Evolutionary conservation across 768 basidiomycete species (phyloP).

Genomic region (Trametes cubensis): DNA sequence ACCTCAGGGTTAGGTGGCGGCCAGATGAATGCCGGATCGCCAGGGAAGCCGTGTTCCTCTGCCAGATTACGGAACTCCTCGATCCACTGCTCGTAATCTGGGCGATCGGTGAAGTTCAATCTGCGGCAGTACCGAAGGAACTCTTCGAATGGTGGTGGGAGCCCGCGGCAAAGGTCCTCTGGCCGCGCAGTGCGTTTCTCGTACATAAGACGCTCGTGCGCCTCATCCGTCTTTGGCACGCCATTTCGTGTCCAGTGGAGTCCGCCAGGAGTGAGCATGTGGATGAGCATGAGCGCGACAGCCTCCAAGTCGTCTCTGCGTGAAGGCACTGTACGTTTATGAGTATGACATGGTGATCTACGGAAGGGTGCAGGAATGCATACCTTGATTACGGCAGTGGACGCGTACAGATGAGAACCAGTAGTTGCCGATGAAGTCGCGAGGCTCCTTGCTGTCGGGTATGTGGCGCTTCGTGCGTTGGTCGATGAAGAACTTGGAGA

Average conservation of each 20-base stretch:
- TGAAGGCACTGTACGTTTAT: conserved; percentile 59
- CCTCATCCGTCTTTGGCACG: conserved; percentile 69
- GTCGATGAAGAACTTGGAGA: conserved; percentile 79
- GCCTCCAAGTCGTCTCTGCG: conserved; percentile 82
- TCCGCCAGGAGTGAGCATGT: conserved; percentile 75
- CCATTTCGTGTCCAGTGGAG: conserved; percentile 80
- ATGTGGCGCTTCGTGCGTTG: conserved; percentile 67
- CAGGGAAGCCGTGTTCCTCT: conserved; percentile 56
- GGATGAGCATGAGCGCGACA: conserved; percentile 76
- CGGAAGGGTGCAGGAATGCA: conserved; percentile 2
- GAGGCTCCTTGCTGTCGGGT: conserved; percentile 63
- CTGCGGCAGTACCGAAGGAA: conserved; percentile 73
- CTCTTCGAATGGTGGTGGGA: conserved; percentile 76
- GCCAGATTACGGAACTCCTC: conserved; percentile 68
- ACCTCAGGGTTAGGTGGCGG: conserved; percentile 50
- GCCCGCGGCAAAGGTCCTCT: conserved; percentile 67
- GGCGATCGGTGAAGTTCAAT: conserved; percentile 67
- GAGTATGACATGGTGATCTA: neutral
- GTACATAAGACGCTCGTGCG: conserved; percentile 64
- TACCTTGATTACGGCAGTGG: conserved; percentile 77
- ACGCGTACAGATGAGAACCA: conserved; percentile 82
- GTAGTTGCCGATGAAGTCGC: conserved; percentile 83
- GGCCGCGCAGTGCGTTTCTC: conserved; percentile 63
- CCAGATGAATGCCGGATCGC: conserved; percentile 70
- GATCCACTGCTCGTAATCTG: conserved; percentile 69